Evolutionary conservation across 1,284 basidiomycete species (phyloP).

Genomic region (Hymenochaete sp.): DNA sequence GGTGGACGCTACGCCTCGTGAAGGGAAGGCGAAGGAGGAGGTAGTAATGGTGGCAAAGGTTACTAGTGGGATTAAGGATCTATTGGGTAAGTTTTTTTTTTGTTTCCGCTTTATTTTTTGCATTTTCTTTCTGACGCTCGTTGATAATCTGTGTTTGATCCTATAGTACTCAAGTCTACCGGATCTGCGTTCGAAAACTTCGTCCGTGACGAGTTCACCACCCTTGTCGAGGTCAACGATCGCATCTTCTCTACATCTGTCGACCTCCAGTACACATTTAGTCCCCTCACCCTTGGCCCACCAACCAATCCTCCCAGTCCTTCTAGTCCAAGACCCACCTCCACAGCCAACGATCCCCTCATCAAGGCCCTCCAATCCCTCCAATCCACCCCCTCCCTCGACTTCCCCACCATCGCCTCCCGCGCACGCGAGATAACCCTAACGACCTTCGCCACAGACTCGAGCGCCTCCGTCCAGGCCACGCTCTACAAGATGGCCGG

Average conservation of each 20-base stretch:
- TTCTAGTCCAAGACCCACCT: constrained; percentile 42
- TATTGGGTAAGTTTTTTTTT: constrained; percentile 51
- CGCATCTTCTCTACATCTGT: constrained; percentile 85
- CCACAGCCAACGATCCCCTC: constrained; percentile 46
- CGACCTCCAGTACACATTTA: constrained; percentile 62
- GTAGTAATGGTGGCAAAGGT: constrained; percentile 53
- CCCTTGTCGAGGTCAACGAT: constrained; percentile 72
- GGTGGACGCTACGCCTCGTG: constrained; percentile 29
- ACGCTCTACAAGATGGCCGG: constrained; percentile 88
- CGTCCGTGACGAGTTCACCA: constrained; percentile 82
- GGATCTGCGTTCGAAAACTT: constrained; percentile 85
- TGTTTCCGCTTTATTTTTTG: constrained; percentile 1
- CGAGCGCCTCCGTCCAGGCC: constrained; percentile 87
- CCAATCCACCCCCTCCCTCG: constrained; percentile 49
- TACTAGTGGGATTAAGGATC: constrained; percentile 63
- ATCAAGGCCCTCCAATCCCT: constrained; percentile 2
- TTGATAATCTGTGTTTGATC: not conserved
- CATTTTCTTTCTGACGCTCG: not conserved
- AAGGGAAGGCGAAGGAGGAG: constrained; percentile 44
- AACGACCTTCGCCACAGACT: constrained; percentile 77
- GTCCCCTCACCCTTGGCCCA: constrained; percentile 19
- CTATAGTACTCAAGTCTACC: constrained; percentile 80
- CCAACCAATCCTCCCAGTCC: not conserved
- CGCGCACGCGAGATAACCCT: constrained; percentile 64
- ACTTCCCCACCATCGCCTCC: constrained; percentile 46